Percentiles rank a stretch among this genome's conserved stretches.
Evolutionary conservation across 192 early-diverging fungal genomes (phyloP).

Genomic region (Polychytrium aggregatum): DNA sequence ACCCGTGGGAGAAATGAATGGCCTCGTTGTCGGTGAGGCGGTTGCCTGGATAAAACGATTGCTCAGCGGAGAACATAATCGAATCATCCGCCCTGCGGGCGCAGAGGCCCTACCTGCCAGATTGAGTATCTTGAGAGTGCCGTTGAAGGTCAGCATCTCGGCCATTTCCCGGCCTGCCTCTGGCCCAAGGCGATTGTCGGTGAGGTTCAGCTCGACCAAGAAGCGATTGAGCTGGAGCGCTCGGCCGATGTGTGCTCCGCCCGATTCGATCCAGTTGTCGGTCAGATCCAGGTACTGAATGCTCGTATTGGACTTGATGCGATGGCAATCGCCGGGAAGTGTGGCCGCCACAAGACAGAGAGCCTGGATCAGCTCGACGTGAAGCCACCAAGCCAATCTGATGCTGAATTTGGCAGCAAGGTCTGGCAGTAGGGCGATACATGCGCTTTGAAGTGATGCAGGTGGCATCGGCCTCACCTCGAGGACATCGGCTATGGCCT

Average conservation of each 20-base stretch:
- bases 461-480: slow-evolving; percentile 10
- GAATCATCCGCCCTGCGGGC: not conserved
- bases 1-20: slow-evolving; percentile 22
- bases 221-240: slow-evolving; percentile 28
- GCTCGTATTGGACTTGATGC: slow-evolving; percentile 22
- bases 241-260: slow-evolving; percentile 24
- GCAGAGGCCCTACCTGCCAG: slow-evolving; percentile 15
- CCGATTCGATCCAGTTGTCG: slow-evolving; percentile 29
- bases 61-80: not conserved
- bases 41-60: slow-evolving; percentile 20
- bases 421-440: not conserved
- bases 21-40: slow-evolving; percentile 36
- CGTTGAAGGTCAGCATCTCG: slow-evolving; percentile 37
- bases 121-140: slow-evolving; percentile 26
- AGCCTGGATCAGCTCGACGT: no score
- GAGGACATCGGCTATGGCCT: slow-evolving; percentile 34
- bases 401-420: no score
- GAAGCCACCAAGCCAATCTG: not conserved
- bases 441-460: no score
- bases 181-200: slow-evolving; percentile 24
- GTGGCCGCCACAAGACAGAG: no score
- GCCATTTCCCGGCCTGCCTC: slow-evolving; percentile 24
- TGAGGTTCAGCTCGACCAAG: slow-evolving; percentile 21
- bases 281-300: slow-evolving; percentile 30
- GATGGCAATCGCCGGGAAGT: no score